Evolutionary conservation across 2,329 filamentous ascomycete species (phyloP), one percentile per base, ranked within the genome.

Genomic region (Stromatinia cepivora): DNA sequence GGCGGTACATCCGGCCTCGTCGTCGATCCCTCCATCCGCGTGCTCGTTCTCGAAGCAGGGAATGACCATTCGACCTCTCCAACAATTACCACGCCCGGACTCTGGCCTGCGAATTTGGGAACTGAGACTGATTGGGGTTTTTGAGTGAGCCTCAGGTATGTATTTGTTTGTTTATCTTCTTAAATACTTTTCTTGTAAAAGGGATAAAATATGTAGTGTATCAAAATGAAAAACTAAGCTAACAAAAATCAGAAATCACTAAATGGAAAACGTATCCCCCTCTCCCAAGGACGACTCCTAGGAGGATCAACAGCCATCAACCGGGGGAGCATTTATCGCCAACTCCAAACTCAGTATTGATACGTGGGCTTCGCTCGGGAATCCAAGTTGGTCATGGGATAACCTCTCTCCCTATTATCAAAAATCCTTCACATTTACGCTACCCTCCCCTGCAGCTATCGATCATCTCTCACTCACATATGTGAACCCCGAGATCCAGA

Each of bases 41-140:
- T 82, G 9, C 72, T 80, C 7, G 79, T 82, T 8, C 72, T 82
- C n/a, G 80, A 82, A 69, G 81, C 80, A 28, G 81, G 81, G 17
- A 73, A 73, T 13, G 77, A 81, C 63, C 76, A 76, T 39, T 75
- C 72, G n/a, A 66, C 70, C 25, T 78, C 81, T 64, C 79, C 79
- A 1, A 65, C 77, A 22, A 74, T 82, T 15, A 71, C 75, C 34
- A 79, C 76, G 0, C 80, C 79, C 1, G 36, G 36, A 6, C 39
- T 57, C 20, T 57, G 34, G 28, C 57, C 46, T 6, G 34, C 22
- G 34, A 25, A 42, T 15, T 11, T 59, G 25, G 67, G 46, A 0
- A 53, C 65, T 20, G 69, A 71, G 4, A 62, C 56, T 34, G 67
- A 70, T 31, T 71, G 71, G 59, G 50, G 34, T 0, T 67, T 69